Evolutionary conservation across 805 yeast species (phyloP), one percentile per base, ranked within the genome.

Genomic region (Citeromyces nyonsensis): DNA sequence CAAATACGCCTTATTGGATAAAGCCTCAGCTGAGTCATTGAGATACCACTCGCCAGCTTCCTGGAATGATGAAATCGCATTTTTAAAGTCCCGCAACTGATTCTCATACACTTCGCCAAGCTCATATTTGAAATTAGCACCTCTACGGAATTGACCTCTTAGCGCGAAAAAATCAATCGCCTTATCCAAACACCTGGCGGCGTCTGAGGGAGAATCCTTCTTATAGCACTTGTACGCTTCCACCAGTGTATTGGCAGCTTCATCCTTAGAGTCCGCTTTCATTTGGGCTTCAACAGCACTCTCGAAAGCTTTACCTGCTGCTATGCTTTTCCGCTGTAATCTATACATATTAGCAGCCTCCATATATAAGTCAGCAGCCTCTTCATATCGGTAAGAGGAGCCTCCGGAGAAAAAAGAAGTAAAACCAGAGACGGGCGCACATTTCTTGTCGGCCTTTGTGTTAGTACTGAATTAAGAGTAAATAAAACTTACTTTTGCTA

Each of bases 1-100:
- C 41, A 88, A 59, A 42, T 69, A 80, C 15, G 93, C 86, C 58
- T 91, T 91, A 56, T 76, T 85, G 15, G 94, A 72, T 35, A 88
- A 53, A 6, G 96, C 94, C 40, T 78, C 79, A 0, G 97, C 96
- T 36, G 84, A 86, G 55, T 91, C 99, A 39, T 88, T 83, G 35
- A 73, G 69, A 49, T 79, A 86, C 86, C 95, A 91, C 47, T 91
- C 97, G 27, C 95, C 95, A 8, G 98, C 95, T 44, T 78, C 81
- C 48, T 85, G 94, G 49, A 79, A 88, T 20, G 85, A 71, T 34
- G 63, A 63, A 33, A 78, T 66, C 5, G 98, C 96, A 42, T 69
- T 69, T 15, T 63, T 58, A 24, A 59, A 53, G 45, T 86, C 88
- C 32, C 66, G 66, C 13, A 83, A 57, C 31, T 78, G 81, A 30